Base-by-base conservation (phyloP, 305 asterid species). In the Rubia balearica region DNA sequence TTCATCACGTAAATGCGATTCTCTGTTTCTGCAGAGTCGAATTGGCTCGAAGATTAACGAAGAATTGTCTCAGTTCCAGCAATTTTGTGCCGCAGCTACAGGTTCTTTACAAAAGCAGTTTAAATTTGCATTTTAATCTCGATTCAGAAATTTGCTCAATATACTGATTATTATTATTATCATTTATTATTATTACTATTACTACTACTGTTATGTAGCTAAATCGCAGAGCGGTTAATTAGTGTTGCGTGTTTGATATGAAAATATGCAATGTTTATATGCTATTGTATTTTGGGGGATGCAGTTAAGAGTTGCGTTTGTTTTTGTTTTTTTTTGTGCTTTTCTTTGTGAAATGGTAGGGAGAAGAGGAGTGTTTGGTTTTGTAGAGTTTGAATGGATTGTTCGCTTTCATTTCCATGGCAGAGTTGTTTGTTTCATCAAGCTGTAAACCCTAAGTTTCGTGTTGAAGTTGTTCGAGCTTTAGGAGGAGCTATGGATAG, bases 381-480 rank as follows among this genome's bases (percentile, higher is more conserved):
- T 22, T 11, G 41, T 48, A 60, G 38, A 61, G 49, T 48, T 41
- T 61, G 48, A 12, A 66, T 62, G 46, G 40, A 59, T 51, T 46
- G 40, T 40, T 67, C 70, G 56, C 72, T 68, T 36, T 64, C 14
- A 48, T 33, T 76, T 41, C 19, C 45, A 78, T 69, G 13, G 55
- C 85, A 88, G 90, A 82, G 73, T 60, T 79, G 71, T 62, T 73
- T 61, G 51, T 69, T 59, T 60, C 74, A 76, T 74, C 78, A 41
- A 71, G 73, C 77, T 84, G 76, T 83, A 63, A 81, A 82, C 71
- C 66, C 70, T 69, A 75, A 61, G 33, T 79, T 71, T 74, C 65
- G 22, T 49, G 80, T 78, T 86, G 81, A 77, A 68, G 60, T 67
- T 69, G 65, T 67, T 75, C 83, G 74, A 75, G 77, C 73, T 67